Conservation (phyloP, 176 grass and related monocot genomes). For the Hordeum vulgare region DNA sequence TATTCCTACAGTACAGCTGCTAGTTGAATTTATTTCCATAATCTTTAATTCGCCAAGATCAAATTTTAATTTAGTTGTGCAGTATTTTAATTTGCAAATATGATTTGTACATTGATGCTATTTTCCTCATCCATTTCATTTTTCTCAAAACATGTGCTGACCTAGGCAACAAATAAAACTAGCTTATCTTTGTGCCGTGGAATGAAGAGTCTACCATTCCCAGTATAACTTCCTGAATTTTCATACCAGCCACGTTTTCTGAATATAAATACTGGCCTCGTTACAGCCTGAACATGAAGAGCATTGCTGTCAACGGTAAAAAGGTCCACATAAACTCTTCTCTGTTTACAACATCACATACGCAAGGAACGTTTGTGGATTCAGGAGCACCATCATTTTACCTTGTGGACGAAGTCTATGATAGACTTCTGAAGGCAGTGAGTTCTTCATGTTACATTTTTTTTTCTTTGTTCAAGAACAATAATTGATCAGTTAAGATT, state of each 20-base stretch:
- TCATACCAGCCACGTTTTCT: not conserved
- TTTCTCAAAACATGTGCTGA: not conserved
- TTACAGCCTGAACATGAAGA: constrained; percentile 82
- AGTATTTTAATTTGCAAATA: not conserved
- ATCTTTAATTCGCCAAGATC: not conserved
- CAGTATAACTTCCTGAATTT: not conserved
- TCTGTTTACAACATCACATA: constrained; percentile 67
- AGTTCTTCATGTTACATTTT: constrained; percentile 20
- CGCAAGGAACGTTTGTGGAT: constrained; percentile 92
- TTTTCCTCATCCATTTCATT: not conserved
- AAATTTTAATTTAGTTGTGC: not conserved
- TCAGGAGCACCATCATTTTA: constrained; percentile 83
- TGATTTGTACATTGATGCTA: not conserved
- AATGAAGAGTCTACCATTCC: not conserved
- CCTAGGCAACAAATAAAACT: not conserved
- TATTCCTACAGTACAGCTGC: not conserved
- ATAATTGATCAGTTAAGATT: not conserved
- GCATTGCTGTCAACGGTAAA: constrained; percentile 75
- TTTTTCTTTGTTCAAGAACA: not conserved
- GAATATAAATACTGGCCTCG: constrained; percentile 52
- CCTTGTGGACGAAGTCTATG: constrained; percentile 77
- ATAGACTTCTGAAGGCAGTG: constrained; percentile 75
- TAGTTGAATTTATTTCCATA: not conserved
- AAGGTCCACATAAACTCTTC: constrained; percentile 52
- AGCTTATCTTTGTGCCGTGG: not conserved